A percentile compares a stretch with the other conserved stretches of the same genome.
Conservation (phyloP, 2,329 filamentous ascomycete species). For the Trichoderma koningii region DNA sequence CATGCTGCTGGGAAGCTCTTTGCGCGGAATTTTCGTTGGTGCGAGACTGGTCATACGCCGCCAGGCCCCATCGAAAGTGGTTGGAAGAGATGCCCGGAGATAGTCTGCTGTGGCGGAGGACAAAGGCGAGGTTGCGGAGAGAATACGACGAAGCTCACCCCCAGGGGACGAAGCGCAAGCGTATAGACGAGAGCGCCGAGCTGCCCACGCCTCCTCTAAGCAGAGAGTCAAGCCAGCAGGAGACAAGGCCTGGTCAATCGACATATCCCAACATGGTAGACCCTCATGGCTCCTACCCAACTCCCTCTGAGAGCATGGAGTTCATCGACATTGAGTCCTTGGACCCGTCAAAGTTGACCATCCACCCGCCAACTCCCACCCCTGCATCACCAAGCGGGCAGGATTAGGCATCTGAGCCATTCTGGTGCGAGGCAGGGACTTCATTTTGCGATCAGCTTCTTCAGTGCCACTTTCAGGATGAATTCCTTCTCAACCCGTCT, state of each 20-base stretch:
- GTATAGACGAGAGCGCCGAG: no score
- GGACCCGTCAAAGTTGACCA: not conserved
- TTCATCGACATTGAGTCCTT: no score
- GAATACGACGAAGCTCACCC: not conserved
- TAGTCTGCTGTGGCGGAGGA: constrained; percentile 7
- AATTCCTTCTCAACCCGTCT: no score
- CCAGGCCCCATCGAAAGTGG: not conserved
- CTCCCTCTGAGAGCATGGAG: not conserved
- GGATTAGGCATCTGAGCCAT: not conserved
- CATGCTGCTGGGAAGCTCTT: not conserved
- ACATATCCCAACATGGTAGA: not conserved
- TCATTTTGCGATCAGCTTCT: not conserved
- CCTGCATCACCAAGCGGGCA: not conserved
- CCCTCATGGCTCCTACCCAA: no score
- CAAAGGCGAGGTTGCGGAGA: not conserved
- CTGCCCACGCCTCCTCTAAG: no score
- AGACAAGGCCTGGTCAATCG: not conserved
- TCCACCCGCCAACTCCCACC: not conserved
- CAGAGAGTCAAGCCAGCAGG: not conserved
- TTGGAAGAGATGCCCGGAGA: not conserved
- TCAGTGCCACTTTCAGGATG: no score
- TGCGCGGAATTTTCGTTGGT: not conserved
- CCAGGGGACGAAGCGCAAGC: not conserved
- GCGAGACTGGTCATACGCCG: constrained; percentile 8
- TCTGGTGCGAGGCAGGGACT: not conserved